A percentile compares a stretch with the other conserved stretches of the same genome.
These are phyloP conservation scores for Centrapalus pauciflorus DNA, from an alignment of 129 eudicot species.

Conservation along the genomic window DNA sequence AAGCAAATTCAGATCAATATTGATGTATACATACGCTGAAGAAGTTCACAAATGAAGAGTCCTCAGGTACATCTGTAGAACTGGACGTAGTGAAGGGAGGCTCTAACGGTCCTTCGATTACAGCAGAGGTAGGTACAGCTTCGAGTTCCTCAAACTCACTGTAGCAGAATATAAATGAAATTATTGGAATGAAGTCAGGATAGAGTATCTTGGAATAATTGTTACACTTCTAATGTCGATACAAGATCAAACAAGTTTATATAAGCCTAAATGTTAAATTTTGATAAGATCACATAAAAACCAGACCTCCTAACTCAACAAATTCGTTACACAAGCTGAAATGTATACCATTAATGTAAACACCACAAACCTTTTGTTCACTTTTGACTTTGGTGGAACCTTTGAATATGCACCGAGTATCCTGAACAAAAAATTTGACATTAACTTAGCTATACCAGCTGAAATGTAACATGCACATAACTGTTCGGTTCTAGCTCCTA, in stretches of 20 bases:
- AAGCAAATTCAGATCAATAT: neutral
- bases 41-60: conserved; percentile 50
- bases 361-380: conserved; percentile 5
- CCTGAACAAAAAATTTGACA: neutral
- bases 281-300: neutral
- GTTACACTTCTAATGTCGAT: neutral
- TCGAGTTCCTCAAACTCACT: conserved; percentile 59
- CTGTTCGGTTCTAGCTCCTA: neutral
- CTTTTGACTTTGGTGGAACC: conserved; percentile 14
- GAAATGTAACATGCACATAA: neutral
- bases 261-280: neutral
- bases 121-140: conserved; percentile 38
- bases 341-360: neutral
- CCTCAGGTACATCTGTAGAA: conserved; percentile 39
- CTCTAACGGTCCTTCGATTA: no score
- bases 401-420: conserved; percentile 20
- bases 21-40: conserved; percentile 39
- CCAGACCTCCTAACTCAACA: neutral
- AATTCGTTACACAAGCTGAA: neutral
- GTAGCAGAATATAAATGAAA: neutral
- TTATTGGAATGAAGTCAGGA: neutral
- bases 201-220: no score
- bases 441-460: neutral
- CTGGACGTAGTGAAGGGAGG: conserved; percentile 32
- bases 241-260: no score